Percentiles rank a stretch among this genome's conserved stretches.
Conservation (phyloP, 495 filamentous ascomycete genomes). For the Oidiodendron maius region DNA sequence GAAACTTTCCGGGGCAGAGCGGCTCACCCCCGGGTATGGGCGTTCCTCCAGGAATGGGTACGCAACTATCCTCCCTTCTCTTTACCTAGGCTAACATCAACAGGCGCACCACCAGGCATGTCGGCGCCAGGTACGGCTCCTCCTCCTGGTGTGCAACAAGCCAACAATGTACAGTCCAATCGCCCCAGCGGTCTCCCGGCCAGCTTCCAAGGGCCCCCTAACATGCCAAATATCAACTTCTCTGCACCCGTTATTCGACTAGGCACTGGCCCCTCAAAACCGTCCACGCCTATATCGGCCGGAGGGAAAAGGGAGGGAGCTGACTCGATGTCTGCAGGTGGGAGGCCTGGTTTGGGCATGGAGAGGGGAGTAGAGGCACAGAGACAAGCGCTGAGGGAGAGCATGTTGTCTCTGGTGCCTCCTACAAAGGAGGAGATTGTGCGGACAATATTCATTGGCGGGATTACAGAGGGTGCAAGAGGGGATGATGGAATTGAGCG, state of each 20-base stretch:
- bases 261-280: constrained; percentile 63
- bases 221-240: constrained; percentile 97
- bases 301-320: constrained; percentile 35
- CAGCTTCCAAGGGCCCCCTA: constrained; percentile 84
- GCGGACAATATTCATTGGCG: constrained; percentile 84
- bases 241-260: constrained; percentile 94
- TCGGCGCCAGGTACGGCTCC: constrained; percentile 72
- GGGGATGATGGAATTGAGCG: constrained; percentile 80
- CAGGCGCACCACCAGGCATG: constrained; percentile 65
- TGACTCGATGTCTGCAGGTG: constrained; percentile 33
- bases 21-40: constrained; percentile 56
- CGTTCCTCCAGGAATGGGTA: constrained; percentile 84
- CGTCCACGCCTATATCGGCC: constrained; percentile 45
- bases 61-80: constrained; percentile 25
- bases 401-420: constrained; percentile 71
- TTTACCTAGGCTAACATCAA: constrained; percentile 13
- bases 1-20: constrained; percentile 59
- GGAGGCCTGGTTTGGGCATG: constrained; percentile 62
- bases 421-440: constrained; percentile 87
- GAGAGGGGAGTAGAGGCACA: constrained; percentile 59
- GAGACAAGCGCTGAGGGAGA: constrained; percentile 64
- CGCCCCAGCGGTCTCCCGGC: constrained; percentile 74
- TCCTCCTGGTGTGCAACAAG: constrained; percentile 74
- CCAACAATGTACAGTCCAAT: constrained; percentile 60
- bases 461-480: constrained; percentile 70